Evolutionary conservation across 2,329 filamentous ascomycete genomes (phyloP).

Genomic region (Fusarium mangiferae): DNA sequence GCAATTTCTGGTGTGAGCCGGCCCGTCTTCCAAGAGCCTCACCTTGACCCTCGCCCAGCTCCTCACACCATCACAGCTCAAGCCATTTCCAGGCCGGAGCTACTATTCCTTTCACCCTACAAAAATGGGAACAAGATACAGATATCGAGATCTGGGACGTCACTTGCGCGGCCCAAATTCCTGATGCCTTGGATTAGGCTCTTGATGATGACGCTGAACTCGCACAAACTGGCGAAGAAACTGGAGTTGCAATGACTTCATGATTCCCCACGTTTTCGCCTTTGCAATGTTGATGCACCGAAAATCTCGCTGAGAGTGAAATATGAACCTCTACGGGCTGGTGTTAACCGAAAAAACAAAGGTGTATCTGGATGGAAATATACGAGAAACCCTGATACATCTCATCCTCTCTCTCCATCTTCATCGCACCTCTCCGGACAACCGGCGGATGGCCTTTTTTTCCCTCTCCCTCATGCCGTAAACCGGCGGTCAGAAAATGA

Average conservation of each 20-base stretch:
- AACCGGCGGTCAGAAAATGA: slow-evolving; percentile 30
- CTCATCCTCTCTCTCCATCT: not conserved
- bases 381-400: slow-evolving; percentile 16
- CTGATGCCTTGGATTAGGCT: slow-evolving; percentile 17
- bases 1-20: slow-evolving; percentile 37
- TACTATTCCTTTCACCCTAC: slow-evolving; percentile 25
- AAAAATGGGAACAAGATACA: slow-evolving; percentile 18
- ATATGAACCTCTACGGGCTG: slow-evolving; percentile 2
- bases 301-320: not conserved
- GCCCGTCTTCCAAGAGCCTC: slow-evolving; percentile 38
- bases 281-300: not conserved
- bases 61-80: slow-evolving; percentile 24
- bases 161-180: slow-evolving; percentile 12
- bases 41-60: slow-evolving; percentile 15
- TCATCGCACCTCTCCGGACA: not conserved
- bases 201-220: slow-evolving; percentile 12
- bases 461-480: not conserved
- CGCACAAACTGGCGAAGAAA: slow-evolving; percentile 31
- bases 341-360: slow-evolving; percentile 14
- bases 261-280: slow-evolving; percentile 37
- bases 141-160: slow-evolving; percentile 39
- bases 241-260: slow-evolving; percentile 40
- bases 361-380: slow-evolving; percentile 3
- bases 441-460: not conserved
- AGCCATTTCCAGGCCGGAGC: slow-evolving; percentile 18